phyloP scores from a whole-genome alignment of 306 rosid genomes.

The Begonia masoniana region DNA sequence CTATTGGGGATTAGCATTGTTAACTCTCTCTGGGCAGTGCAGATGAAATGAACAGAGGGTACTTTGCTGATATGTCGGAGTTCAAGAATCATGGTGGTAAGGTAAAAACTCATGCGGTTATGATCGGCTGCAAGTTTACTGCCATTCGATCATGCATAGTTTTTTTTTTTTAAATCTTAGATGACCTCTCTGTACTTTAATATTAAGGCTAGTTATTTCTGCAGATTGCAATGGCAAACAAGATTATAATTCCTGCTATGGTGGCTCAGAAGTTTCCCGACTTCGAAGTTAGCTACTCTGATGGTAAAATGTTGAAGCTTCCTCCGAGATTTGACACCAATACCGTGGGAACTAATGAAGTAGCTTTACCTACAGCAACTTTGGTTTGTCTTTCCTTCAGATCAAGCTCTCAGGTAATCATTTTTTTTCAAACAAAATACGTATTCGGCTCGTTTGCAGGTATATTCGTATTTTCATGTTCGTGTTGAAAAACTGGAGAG shows the following conservation, averaged over 20 bases:
- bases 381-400: conserved; percentile 74
- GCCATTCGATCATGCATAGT: too few species aligned
- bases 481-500: too few species aligned
- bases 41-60: conserved; percentile 87
- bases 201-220: background rate
- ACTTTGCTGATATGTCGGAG: conserved; percentile 69
- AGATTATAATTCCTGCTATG: conserved; percentile 57
- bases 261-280: conserved; percentile 66
- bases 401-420: conserved; percentile 59
- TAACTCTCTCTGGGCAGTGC: conserved; percentile 32
- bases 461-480: too few species aligned
- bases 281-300: conserved; percentile 44
- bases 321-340: conserved; percentile 32
- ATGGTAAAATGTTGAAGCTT: conserved; percentile 50
- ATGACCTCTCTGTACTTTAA: too few species aligned
- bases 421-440: too few species aligned
- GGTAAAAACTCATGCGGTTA: conserved; percentile 18
- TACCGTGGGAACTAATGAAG: conserved; percentile 20
- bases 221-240: conserved; percentile 60
- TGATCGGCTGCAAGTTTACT: too few species aligned
- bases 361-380: conserved; percentile 42
- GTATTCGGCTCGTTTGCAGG: too few species aligned
- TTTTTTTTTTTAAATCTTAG: too few species aligned
- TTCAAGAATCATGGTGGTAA: conserved; percentile 76
- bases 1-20: too few species aligned